Base-by-base conservation (phyloP, 352 stramenopile species). In the Phytophthora kernoviae region DNA sequence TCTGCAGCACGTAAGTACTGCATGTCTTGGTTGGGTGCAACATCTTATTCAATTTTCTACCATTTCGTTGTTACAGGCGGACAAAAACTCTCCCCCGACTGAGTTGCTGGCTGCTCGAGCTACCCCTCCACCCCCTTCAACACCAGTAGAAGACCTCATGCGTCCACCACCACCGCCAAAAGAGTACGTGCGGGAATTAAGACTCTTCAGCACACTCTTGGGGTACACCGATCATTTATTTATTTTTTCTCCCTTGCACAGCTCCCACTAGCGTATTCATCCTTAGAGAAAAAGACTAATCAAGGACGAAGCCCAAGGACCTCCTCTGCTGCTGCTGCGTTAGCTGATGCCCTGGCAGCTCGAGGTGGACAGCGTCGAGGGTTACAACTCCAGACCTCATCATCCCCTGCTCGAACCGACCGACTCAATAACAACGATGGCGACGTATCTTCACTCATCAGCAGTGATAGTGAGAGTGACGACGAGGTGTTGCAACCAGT, bases 361-460 rank as follows among this genome's bases (percentile, higher is more conserved):
- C 51, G 63, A 22, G 42, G 27, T 34, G 51, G 52, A 17, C 56
- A 62, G 51, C 58, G 53, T 40, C 63, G 51, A 2, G 46, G 60
- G 15, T 40, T 65, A 22, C 63, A 64, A 15, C 26, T 65, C n/a
- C 34, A 21, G 33, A 26, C 34, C 30, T 17, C 45, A 39, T 17
- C 37, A 24, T 50, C 50, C 22, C 26, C 58, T 2, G 42, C 46
- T 60, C 47, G 44, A 43, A 43, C 17, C 5, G 43, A 54, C 21
- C 40, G 20, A 27, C 26, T 27, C 0, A 62, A 62, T 33, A 68
- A 65, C 27, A 76, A 83, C 26, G 68, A 87, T 24, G 81, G 81
- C 1, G 79, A 91, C 53, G 82, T 91, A 9, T 93, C 84, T 21
- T 75, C 74, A 12, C 75, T 93, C 40, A 91, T 93, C 57, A 90